A percentile compares a stretch with the other conserved stretches of the same genome.
phyloP scores from a whole-genome alignment of 257 asterid genomes.

The Prunella vulgaris region DNA sequence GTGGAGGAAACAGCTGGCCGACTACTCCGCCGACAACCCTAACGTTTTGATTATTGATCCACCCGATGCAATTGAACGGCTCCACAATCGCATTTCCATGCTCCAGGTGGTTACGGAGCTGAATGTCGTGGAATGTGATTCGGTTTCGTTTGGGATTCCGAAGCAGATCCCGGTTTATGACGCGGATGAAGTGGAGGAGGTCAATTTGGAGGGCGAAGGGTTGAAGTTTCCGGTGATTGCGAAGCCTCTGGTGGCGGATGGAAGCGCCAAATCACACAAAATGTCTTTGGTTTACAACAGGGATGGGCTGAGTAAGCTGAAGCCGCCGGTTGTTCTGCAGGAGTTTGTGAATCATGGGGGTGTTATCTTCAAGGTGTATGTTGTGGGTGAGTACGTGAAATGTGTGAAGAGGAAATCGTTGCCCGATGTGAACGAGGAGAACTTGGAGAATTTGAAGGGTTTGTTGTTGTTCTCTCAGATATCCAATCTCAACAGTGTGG shows the following conservation, averaged over 20 bases:
- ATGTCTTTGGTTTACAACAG: conserved; percentile 55
- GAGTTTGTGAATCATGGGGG: conserved; percentile 80
- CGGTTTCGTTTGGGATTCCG: conserved; percentile 57
- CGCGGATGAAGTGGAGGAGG: conserved; percentile 31
- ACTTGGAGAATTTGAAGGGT: conserved; percentile 37
- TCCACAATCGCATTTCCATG: conserved; percentile 71
- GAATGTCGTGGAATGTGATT: conserved; percentile 21
- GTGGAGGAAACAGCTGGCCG: conserved; percentile 54
- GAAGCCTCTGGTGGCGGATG: conserved; percentile 72
- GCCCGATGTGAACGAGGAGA: conserved; percentile 60
- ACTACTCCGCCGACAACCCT: conserved; percentile 44
- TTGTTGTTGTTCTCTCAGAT: conserved; percentile 55
- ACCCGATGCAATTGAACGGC: conserved; percentile 59
- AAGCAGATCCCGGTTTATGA: conserved; percentile 54
- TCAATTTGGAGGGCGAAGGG: conserved; percentile 37
- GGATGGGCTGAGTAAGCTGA: conserved; percentile 58
- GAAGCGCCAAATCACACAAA: conserved; percentile 71
- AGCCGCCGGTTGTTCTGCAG: conserved; percentile 69
- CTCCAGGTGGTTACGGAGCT: conserved; percentile 54
- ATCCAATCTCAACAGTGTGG: conserved; percentile 41
- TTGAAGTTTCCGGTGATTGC: conserved; percentile 68
- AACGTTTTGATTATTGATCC: conserved; percentile 45
- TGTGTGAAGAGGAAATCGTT: conserved; percentile 74
- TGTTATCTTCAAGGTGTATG: conserved; percentile 72
- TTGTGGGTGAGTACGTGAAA: conserved; percentile 67